Percentiles rank a stretch among this genome's conserved stretches.
phyloP scores from a whole-genome alignment of 768 basidiomycete species.

The Boletellus ananas region DNA sequence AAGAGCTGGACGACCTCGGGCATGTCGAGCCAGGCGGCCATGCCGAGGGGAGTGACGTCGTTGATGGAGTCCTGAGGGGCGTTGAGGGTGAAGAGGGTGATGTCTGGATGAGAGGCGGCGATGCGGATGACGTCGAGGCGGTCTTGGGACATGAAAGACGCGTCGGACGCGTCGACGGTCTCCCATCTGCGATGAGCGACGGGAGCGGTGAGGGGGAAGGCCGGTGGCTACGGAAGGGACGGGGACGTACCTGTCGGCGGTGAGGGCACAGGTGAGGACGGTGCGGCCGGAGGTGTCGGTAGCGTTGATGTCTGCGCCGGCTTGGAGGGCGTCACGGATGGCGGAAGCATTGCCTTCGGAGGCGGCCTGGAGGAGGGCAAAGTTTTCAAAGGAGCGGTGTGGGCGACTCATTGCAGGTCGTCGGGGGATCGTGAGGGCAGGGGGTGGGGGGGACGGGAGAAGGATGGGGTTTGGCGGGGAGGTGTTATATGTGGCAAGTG shows the following conservation, averaged over 20 bases:
- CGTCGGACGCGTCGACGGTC: constrained; percentile 63
- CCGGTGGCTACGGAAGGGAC: background rate
- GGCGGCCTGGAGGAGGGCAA: constrained; percentile 51
- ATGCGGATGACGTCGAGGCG: constrained; percentile 57
- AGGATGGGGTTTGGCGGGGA: constrained; percentile 10
- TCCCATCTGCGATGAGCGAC: constrained; percentile 50
- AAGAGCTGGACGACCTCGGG: constrained; percentile 56
- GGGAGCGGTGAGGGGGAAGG: constrained; percentile 1
- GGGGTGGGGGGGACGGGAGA: background rate
- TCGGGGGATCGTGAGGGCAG: constrained; percentile 27
- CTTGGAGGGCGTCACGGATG: constrained; percentile 48
- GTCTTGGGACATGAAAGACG: constrained; percentile 56
- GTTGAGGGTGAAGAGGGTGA: constrained; percentile 69
- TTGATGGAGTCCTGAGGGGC: constrained; percentile 66
- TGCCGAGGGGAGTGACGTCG: constrained; percentile 72
- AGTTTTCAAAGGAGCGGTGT: constrained; percentile 39
- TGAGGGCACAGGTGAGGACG: constrained; percentile 63
- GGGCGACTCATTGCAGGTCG: constrained; percentile 36
- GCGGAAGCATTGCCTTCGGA: constrained; percentile 52
- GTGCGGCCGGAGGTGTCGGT: constrained; percentile 59
- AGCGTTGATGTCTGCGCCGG: constrained; percentile 67
- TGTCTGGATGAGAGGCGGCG: constrained; percentile 51
- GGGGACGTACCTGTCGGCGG: constrained; percentile 61
- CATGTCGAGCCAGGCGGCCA: constrained; percentile 75
- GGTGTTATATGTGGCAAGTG: constrained; percentile 12